Conservation (phyloP, 192 early-diverging fungal genomes). For the Coemansia sp. region DNA sequence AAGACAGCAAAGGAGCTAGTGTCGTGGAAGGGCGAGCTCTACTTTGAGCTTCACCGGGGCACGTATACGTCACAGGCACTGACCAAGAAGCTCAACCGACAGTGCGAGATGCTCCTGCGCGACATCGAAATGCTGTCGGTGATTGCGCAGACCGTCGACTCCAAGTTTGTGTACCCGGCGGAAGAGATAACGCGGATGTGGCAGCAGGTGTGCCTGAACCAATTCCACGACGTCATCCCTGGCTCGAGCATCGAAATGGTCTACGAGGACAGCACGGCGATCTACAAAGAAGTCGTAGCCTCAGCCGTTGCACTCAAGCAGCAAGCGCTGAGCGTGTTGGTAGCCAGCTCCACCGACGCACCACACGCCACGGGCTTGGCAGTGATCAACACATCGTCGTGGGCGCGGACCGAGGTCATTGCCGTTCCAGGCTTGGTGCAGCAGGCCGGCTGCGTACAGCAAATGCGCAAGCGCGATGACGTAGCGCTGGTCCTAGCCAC, state of each 20-base stretch:
- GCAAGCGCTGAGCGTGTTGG: constrained; percentile 45
- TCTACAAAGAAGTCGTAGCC: constrained; percentile 36
- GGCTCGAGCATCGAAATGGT: constrained; percentile 90
- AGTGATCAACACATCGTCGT: constrained; percentile 67
- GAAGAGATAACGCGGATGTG: constrained; percentile 76
- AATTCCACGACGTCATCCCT: constrained; percentile 98
- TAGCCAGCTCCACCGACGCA: constrained; percentile 1
- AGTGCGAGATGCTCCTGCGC: constrained; percentile 78
- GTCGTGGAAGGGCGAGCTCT: constrained; percentile 95
- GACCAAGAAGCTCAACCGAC: constrained; percentile 85
- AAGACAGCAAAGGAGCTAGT: constrained; percentile 65
- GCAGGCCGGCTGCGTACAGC: constrained; percentile 13
- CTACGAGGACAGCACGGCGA: constrained; percentile 76
- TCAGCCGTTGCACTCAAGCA: constrained; percentile 53
- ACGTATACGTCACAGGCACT: constrained; percentile 93
- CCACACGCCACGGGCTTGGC: constrained; percentile 29
- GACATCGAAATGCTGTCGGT: constrained; percentile 78
- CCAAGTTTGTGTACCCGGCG: constrained; percentile 65
- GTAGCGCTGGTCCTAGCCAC: constrained; percentile 30
- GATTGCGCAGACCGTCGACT: constrained; percentile 29
- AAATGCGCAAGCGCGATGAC: constrained; percentile 31
- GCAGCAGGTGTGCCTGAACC: constrained; percentile 88
- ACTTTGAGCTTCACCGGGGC: constrained; percentile 97
- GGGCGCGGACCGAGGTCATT: constrained; percentile 70
- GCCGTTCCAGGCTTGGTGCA: constrained; percentile 54